A percentile compares a stretch with the other conserved stretches of the same genome.
Evolutionary conservation across 805 yeast species (phyloP).

Genomic region (Nakazawaea anatomiae): DNA sequence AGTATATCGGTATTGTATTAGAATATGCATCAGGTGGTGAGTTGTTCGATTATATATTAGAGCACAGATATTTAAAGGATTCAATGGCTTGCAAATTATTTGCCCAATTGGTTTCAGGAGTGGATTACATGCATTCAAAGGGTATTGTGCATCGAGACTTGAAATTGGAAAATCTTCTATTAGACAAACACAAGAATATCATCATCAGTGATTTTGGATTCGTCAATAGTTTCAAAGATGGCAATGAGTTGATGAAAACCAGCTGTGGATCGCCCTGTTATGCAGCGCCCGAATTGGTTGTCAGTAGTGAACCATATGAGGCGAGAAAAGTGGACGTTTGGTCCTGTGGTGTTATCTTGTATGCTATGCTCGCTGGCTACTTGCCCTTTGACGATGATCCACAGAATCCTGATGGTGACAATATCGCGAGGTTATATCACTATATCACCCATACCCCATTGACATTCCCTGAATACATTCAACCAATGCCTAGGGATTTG

Average conservation of each 20-base stretch:
- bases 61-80: conserved; percentile 83
- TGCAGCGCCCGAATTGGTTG: conserved; percentile 96
- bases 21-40: conserved; percentile 99
- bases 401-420: conserved; percentile 92
- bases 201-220: conserved; percentile 91
- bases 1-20: conserved; percentile 91
- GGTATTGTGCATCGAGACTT: conserved; percentile 77
- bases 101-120: conserved; percentile 92
- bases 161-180: conserved; percentile 65
- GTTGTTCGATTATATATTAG: conserved; percentile 85
- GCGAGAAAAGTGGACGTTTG: conserved; percentile 94
- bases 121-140: conserved; percentile 78
- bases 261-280: conserved; percentile 97
- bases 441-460: conserved; percentile 88
- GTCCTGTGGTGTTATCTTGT: conserved; percentile 93
- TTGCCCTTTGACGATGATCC: conserved; percentile 98
- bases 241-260: conserved; percentile 81
- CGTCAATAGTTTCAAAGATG: conserved; percentile 72
- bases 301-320: conserved; percentile 79
- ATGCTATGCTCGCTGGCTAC: conserved; percentile 96
- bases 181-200: conserved; percentile 83
- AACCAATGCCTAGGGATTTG: conserved; percentile 86
- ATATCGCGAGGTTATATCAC: conserved; percentile 83
- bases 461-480: conserved; percentile 92
- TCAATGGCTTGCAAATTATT: conserved; percentile 79